phyloP scores from a whole-genome alignment of 768 basidiomycete genomes.

The Suillus placidus region DNA sequence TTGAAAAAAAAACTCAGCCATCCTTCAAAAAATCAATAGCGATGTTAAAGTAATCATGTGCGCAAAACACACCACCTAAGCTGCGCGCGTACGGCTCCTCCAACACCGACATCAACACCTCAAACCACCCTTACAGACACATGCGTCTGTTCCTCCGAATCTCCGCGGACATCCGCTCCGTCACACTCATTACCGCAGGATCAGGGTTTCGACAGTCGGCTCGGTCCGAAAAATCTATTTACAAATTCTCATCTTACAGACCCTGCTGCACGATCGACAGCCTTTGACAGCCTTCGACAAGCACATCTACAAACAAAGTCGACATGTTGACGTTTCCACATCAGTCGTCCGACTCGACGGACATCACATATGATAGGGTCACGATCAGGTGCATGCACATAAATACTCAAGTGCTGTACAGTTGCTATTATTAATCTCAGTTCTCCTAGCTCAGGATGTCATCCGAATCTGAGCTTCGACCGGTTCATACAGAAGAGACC shows the following conservation, averaged over 20 bases:
- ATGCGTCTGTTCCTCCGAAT: too few relatives aligned
- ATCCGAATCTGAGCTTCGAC: neutral
- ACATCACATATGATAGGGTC: neutral
- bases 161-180: too few relatives aligned
- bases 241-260: too few relatives aligned
- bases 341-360: neutral
- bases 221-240: too few relatives aligned
- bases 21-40: neutral
- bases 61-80: neutral
- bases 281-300: too few relatives aligned
- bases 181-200: too few relatives aligned
- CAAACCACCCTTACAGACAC: neutral
- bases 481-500: neutral
- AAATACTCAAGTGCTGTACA: neutral
- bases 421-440: neutral
- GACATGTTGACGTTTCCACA: neutral
- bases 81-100: too few relatives aligned
- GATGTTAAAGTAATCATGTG: neutral
- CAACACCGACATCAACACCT: too few relatives aligned
- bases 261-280: too few relatives aligned
- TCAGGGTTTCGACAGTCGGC: too few relatives aligned
- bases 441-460: neutral
- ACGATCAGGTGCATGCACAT: neutral
- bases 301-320: too few relatives aligned
- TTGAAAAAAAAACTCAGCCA: too few relatives aligned